Evolutionary conservation across 2,329 filamentous ascomycete species (phyloP), one percentile per base, ranked within the genome.

Genomic region (Lasiodiplodia citricola): DNA sequence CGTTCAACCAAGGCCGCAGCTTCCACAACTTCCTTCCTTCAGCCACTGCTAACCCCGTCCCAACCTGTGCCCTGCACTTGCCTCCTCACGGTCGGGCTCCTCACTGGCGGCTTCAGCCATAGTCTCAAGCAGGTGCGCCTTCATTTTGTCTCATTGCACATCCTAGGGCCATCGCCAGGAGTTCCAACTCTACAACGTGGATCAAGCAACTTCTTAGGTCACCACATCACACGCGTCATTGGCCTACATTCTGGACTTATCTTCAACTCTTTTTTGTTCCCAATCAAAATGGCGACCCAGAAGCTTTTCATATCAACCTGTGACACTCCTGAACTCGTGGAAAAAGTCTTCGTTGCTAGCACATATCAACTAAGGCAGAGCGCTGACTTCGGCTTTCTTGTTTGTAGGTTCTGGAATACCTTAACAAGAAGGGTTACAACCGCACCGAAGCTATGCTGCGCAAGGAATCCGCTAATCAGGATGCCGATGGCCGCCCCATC

Each of bases 381-480:
- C 38, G 41, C 18, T 25, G 23, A 21, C 28, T 31, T 7, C 8
- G 6, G 14, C 25, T 37, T 23, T 25, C 16, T 23, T 28, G 8
- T 18, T 37, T 56, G 3, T 14, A 92, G 90, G 90, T 99, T 3
- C 94, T 97, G 10, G 96, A 99, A 74, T 99, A 99, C 79, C 86
- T 99, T 0, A 88, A 94, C 2, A 99, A 99, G 80, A 94, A 97
- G 73, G 96, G 96, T 0, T 99, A 97, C 80, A 94, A 90, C 66
- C 88, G 92, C 28, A 98, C 96, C 0, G 96, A 99, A 80, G 92
- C 95, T 23, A 92, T 96, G 78, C 92, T 99, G 66, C 89, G 96
- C 54, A 91, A 93, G 79, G 96, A 99, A 80, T 97, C 94, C 1
- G 90, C 92, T 28, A 90, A 94, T 73, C 86, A 96, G 52, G 92